Base-by-base conservation (phyloP, 1,139 yeast species). In the Pichia sp. region DNA sequence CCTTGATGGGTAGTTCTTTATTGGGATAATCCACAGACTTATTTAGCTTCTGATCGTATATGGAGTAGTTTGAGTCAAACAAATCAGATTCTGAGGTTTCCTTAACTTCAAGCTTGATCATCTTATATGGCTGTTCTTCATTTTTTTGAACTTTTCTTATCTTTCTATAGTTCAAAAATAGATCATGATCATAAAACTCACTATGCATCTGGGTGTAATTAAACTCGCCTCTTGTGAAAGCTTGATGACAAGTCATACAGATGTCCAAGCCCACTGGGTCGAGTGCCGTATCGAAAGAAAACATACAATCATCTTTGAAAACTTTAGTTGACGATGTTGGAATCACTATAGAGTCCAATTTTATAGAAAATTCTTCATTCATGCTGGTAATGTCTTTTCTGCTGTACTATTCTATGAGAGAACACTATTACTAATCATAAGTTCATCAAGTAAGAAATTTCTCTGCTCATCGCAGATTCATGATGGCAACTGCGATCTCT, bases 291-390 rank as follows among this genome's bases (percentile, higher is more conserved):
- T 84, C 92, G 65, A 87, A 90, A 51, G 87, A 83, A 72, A 78
- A 88, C 76, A 85, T 84, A 64, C 96, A 89, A 59, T 89, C 95
- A 69, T 89, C 96, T 65, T 88, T 89, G 69, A 81, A 85, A 20
- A 90, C 81, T 8, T 72, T 67, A 2, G 66, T 52, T 4, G 57
- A 46, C 12, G 55, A 6, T 1, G 56, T 36, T 1, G 68, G 68
- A 4, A 58, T 48, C 4, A 38, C 30, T 10, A 66, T 33, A 1
- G 42, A 36, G 3, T 42, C n/a, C 27, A 59, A 43, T 41, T 63
- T 59, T 9, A 61, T 41, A 8, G 29, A 14, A 3, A 40, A 40
- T 16, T 30, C 49, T 42, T 46, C 48, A 33, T 12, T 20, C 48
- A 49, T 44, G 12, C 6, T 24, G n/a, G 3, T 6, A 6, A 9